Evolutionary conservation across 202 grass and related monocot species (phyloP).

Genomic region (Hordeum pubiflorum): DNA sequence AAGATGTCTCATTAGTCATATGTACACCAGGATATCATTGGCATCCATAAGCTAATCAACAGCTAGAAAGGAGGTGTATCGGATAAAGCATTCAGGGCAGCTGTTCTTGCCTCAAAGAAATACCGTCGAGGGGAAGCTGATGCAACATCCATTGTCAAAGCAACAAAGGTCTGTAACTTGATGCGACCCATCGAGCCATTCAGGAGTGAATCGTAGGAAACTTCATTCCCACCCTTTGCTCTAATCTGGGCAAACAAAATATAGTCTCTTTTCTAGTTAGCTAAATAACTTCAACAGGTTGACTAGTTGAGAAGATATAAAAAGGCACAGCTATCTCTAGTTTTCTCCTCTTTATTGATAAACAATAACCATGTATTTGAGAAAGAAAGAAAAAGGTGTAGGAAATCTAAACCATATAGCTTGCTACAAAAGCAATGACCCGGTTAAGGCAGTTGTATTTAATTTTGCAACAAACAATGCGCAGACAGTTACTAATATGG

Average conservation of each 20-base stretch:
- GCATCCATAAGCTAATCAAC: not conserved
- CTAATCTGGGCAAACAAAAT: slow-evolving; percentile 37
- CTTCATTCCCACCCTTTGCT: slow-evolving; percentile 24
- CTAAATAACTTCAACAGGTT: not conserved
- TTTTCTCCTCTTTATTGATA: not conserved
- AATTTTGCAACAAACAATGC: not conserved
- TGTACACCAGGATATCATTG: slow-evolving; percentile 1
- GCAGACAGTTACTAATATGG: not conserved
- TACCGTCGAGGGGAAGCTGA: slow-evolving; percentile 87
- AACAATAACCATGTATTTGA: slow-evolving; percentile 7
- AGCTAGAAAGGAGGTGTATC: not conserved
- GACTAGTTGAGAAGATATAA: slow-evolving; percentile 12
- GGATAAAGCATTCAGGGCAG: slow-evolving; percentile 18
- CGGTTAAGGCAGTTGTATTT: not conserved
- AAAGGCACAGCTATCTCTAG: not conserved
- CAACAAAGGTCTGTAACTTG: slow-evolving; percentile 68
- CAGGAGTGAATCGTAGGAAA: slow-evolving; percentile 32
- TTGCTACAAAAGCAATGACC: slow-evolving; percentile 8
- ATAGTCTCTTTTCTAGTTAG: not conserved
- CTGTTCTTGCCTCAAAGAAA: slow-evolving; percentile 86
- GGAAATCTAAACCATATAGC: not conserved
- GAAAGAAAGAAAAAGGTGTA: not conserved
- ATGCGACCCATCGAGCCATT: slow-evolving; percentile 37
- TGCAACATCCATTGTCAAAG: slow-evolving; percentile 79
- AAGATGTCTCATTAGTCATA: slow-evolving; percentile 1